A percentile compares a stretch with the other conserved stretches of the same genome.
These are phyloP conservation scores for Aspergillus cejpii DNA, from an alignment of 2,329 filamentous ascomycete species.

Conservation along the genomic window DNA sequence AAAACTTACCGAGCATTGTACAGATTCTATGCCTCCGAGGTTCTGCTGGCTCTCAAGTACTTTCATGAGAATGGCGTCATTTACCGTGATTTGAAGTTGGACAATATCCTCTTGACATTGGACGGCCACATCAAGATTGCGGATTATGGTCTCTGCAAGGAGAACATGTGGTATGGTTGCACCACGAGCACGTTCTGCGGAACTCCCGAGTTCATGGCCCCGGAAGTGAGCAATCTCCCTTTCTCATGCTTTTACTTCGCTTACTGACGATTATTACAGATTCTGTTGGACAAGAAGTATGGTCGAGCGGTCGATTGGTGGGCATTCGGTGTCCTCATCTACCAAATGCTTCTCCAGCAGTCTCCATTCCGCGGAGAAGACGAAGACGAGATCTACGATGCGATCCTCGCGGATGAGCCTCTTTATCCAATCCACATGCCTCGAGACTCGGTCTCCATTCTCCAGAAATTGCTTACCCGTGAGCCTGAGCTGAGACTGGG, in stretches of 20 bases:
- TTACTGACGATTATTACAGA: constrained; percentile 48
- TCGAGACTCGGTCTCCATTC: constrained; percentile 89
- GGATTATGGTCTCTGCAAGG: constrained; percentile 98
- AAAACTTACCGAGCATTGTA: neutral
- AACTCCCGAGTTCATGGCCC: constrained; percentile 99
- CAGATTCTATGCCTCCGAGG: constrained; percentile 94
- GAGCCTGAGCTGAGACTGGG: constrained; percentile 90
- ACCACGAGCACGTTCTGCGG: constrained; percentile 98
- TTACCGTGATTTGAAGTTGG: constrained; percentile 74
- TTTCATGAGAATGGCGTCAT: constrained; percentile 99
- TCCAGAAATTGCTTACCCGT: constrained; percentile 92
- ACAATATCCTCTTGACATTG: constrained; percentile 86
- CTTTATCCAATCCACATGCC: constrained; percentile 99
- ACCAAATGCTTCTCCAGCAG: constrained; percentile 98
- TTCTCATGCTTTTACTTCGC: neutral
- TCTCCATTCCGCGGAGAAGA: constrained; percentile 98
- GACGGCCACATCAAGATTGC: constrained; percentile 98
- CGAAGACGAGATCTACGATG: constrained; percentile 98
- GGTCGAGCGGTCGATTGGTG: constrained; percentile 97
- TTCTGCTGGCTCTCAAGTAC: constrained; percentile 94
- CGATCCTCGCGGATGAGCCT: constrained; percentile 93
- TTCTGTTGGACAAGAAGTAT: constrained; percentile 96
- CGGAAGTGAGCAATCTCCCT: constrained; percentile 59
- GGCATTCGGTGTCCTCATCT: constrained; percentile 98
- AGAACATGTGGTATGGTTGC: constrained; percentile 98